phyloP scores from a whole-genome alignment of 2,329 filamentous ascomycete species.

The Alternaria sp. region DNA sequence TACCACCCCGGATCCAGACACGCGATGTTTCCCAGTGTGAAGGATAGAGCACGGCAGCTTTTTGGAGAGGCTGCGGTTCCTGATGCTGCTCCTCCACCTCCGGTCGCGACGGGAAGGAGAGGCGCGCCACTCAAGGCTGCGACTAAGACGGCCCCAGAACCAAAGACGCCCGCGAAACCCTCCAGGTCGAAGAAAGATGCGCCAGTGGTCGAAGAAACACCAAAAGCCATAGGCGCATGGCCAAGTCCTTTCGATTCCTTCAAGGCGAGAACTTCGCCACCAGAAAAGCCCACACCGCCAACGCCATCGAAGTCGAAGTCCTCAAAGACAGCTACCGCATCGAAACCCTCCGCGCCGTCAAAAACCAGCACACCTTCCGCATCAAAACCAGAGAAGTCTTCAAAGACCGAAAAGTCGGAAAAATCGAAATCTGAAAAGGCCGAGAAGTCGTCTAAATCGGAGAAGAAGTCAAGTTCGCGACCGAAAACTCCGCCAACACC shows the following conservation, averaged over 20 bases:
- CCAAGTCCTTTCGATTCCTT: constrained; percentile 11
- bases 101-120: constrained; percentile 13
- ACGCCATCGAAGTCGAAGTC: constrained; percentile 12
- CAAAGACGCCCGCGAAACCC: constrained; percentile 3
- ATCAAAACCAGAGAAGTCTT: constrained; percentile 7
- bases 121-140: constrained; percentile 16
- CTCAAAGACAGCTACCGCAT: background rate
- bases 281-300: background rate
- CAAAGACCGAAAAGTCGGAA: background rate
- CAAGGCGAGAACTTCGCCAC: constrained; percentile 5
- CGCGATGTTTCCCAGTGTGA: constrained; percentile 30
- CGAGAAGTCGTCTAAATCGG: constrained; percentile 5
- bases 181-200: constrained; percentile 7
- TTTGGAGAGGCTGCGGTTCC: constrained; percentile 9
- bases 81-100: constrained; percentile 6
- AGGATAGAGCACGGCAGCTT: constrained; percentile 23
- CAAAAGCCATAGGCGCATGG: constrained; percentile 12
- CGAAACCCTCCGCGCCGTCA: constrained; percentile 7
- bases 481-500: constrained; percentile 10
- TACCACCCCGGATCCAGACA: background rate
- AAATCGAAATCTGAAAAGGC: constrained; percentile 1
- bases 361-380: constrained; percentile 2
- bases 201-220: constrained; percentile 7
- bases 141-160: constrained; percentile 10
- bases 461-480: constrained; percentile 10